Conservation (phyloP, 345 rosid genomes). For the Rubroshorea leprosula region DNA sequence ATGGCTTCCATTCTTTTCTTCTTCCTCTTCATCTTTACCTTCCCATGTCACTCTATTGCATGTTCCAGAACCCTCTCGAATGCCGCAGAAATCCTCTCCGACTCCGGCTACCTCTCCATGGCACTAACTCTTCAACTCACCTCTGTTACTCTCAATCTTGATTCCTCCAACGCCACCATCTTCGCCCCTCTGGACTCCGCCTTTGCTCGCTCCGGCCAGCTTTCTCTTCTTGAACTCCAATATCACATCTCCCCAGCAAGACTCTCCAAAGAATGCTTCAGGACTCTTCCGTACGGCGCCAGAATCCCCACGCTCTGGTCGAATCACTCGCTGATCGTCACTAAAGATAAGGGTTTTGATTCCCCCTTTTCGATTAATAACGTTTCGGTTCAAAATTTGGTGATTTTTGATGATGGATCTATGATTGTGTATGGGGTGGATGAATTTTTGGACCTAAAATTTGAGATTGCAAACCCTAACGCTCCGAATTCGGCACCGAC, state of each 20-base stretch:
- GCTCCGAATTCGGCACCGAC: no score
- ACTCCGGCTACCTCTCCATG: no score
- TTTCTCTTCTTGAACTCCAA: no score
- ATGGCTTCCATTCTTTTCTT: neutral
- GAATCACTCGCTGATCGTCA: conserved; percentile 14
- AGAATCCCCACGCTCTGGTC: neutral
- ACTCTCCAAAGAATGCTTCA: neutral
- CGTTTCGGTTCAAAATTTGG: conserved; percentile 27
- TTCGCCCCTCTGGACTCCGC: no score
- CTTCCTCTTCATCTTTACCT: no score
- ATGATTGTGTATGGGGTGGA: conserved; percentile 29
- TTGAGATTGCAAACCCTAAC: neutral
- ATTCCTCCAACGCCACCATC: no score
- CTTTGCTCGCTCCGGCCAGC: no score
- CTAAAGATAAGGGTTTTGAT: conserved; percentile 11
- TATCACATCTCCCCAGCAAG: neutral
- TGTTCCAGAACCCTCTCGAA: no score
- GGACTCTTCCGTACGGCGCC: neutral
- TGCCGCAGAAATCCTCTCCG: no score
- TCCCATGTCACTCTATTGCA: no score
- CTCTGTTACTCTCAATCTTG: no score
- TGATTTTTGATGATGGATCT: conserved; percentile 26
- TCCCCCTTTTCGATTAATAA: conserved; percentile 19
- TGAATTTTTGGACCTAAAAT: conserved; percentile 24
- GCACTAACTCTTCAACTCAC: no score